Evolutionary conservation across 2,329 filamentous ascomycete genomes (phyloP).

Genomic region (Daldinia sp.): DNA sequence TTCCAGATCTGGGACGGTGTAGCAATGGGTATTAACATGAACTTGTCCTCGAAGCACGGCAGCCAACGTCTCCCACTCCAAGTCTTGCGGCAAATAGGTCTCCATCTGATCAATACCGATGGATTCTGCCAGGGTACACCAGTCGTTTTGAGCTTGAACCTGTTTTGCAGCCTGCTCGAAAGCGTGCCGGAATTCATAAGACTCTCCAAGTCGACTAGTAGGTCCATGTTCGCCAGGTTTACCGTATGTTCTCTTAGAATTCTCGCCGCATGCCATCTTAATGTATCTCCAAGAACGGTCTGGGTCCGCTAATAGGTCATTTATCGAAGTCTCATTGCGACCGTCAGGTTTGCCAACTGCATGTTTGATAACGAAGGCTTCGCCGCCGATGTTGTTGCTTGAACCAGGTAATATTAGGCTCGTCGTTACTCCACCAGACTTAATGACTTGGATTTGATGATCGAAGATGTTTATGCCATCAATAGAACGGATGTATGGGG

Average conservation of each 20-base stretch:
- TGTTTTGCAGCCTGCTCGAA: slow-evolving; percentile 72
- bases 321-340: slow-evolving; percentile 71
- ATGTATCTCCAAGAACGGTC: slow-evolving; percentile 76
- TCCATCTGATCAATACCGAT: slow-evolving; percentile 64
- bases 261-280: slow-evolving; percentile 83
- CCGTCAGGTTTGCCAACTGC: slow-evolving; percentile 71
- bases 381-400: slow-evolving; percentile 79
- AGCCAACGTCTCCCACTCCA: slow-evolving; percentile 72
- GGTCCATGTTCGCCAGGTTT: slow-evolving; percentile 65
- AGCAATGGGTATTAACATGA: slow-evolving; percentile 78
- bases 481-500: slow-evolving; percentile 75
- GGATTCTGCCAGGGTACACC: slow-evolving; percentile 69
- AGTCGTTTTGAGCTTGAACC: slow-evolving; percentile 73
- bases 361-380: slow-evolving; percentile 77
- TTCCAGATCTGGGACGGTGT: slow-evolving; percentile 76
- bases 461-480: slow-evolving; percentile 74
- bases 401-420: slow-evolving; percentile 75
- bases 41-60: slow-evolving; percentile 76
- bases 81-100: slow-evolving; percentile 70
- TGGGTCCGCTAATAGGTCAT: slow-evolving; percentile 74
- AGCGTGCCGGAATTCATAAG: slow-evolving; percentile 75
- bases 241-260: slow-evolving; percentile 73
- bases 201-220: slow-evolving; percentile 74
- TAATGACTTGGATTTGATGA: slow-evolving; percentile 75
- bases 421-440: slow-evolving; percentile 78